Percentiles rank a stretch among this genome's conserved stretches.
These are phyloP conservation scores for Asterella californica DNA, from an alignment of 225 moss, liverwort and hornwort genomes.

Conservation along the genomic window DNA sequence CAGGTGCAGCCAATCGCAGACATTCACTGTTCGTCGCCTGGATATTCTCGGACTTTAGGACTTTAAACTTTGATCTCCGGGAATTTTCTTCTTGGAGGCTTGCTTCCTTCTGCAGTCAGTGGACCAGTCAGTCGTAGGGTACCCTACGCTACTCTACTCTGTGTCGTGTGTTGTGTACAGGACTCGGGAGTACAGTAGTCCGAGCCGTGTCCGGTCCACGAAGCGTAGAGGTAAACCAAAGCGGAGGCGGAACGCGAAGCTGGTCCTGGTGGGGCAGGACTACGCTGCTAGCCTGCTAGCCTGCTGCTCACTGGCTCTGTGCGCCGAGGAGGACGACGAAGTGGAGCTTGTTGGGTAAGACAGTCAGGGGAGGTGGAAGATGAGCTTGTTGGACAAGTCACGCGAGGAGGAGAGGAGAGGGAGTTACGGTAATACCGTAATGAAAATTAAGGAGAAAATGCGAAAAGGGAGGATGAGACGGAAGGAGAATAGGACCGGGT, in stretches of 20 bases:
- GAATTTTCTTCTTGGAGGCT: not conserved
- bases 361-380: not conserved
- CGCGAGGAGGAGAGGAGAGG: not conserved
- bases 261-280: no score
- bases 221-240: not conserved
- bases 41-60: not conserved
- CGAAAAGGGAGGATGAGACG: not conserved
- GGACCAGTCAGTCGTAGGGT: not conserved
- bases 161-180: not conserved
- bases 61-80: not conserved
- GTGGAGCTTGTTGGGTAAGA: not conserved
- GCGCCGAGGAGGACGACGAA: not conserved
- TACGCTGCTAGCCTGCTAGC: not conserved
- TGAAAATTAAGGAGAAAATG: not conserved
- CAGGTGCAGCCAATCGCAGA: not conserved
- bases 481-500: not conserved
- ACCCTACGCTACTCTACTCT: not conserved
- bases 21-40: not conserved
- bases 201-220: not conserved
- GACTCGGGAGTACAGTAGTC: not conserved
- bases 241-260: not conserved
- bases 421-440: not conserved
- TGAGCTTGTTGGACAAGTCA: not conserved
- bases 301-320: not conserved
- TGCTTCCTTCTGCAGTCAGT: not conserved